Evolutionary conservation across 768 basidiomycete genomes (phyloP).

Genomic region (Strobilomyces dryophilus): DNA sequence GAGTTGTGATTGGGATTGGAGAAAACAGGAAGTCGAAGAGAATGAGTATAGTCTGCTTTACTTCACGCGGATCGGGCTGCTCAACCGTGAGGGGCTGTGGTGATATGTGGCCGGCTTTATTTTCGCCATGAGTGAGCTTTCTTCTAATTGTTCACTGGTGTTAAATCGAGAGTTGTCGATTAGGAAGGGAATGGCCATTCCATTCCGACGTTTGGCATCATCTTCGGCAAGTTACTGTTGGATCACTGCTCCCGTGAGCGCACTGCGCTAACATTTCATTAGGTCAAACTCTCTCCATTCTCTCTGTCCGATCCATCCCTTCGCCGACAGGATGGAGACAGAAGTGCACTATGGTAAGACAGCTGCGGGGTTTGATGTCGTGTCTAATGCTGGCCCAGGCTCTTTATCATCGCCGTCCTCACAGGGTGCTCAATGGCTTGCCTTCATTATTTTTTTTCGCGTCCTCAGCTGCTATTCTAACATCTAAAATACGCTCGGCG

Average conservation of each 20-base stretch:
- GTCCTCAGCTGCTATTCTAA: slow-evolving; percentile 63
- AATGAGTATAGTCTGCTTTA: slow-evolving; percentile 47
- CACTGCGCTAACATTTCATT: not conserved
- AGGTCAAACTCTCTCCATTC: slow-evolving; percentile 60
- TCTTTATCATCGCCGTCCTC: slow-evolving; percentile 76
- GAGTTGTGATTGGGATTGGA: slow-evolving; percentile 28
- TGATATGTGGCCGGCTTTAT: slow-evolving; percentile 56
- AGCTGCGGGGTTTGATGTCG: not conserved
- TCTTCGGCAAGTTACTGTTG: slow-evolving; percentile 41
- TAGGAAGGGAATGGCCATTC: slow-evolving; percentile 62
- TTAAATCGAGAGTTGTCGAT: not conserved
- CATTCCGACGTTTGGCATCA: slow-evolving; percentile 69
- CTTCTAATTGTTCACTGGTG: not conserved
- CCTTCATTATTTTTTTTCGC: slow-evolving; percentile 73
- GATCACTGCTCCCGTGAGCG: not conserved
- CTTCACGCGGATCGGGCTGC: slow-evolving; percentile 63
- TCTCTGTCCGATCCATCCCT: slow-evolving; percentile 37
- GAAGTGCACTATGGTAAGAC: slow-evolving; percentile 61
- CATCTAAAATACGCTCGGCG: slow-evolving; percentile 62
- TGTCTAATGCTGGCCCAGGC: slow-evolving; percentile 36
- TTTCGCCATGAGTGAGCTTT: slow-evolving; percentile 42
- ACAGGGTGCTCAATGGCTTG: slow-evolving; percentile 55
- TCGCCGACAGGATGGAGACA: slow-evolving; percentile 56
- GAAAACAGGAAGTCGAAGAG: slow-evolving; percentile 27
- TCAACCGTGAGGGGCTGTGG: slow-evolving; percentile 57